Conservation (phyloP, 192 early-diverging fungal species). For the Umbelopsis sp. region DNA sequence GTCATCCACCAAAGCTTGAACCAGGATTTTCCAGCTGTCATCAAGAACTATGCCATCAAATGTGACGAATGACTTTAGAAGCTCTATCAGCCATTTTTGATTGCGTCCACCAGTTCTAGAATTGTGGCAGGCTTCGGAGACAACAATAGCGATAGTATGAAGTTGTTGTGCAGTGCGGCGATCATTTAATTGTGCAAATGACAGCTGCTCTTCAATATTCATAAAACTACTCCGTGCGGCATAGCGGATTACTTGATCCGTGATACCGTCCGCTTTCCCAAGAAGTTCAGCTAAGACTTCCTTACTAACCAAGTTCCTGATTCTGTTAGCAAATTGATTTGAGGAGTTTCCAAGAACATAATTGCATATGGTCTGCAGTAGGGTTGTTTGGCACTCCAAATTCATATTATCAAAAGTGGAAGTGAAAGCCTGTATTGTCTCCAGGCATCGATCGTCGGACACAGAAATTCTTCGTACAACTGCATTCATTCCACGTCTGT, state of each 20-base stretch:
- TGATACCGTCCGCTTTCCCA: no score
- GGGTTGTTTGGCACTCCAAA: not conserved
- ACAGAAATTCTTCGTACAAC: slow-evolving; percentile 46
- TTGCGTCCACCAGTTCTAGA: not conserved
- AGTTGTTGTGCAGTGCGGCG: not conserved
- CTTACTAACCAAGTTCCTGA: not conserved
- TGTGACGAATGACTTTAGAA: not conserved
- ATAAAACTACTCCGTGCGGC: not conserved
- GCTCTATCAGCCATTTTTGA: not conserved
- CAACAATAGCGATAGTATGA: not conserved
- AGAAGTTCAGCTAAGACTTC: not conserved
- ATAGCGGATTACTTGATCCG: not conserved
- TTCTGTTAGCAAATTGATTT: not conserved
- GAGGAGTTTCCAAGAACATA: not conserved
- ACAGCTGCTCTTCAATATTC: not conserved
- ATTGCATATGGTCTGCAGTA: not conserved
- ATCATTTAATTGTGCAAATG: not conserved
- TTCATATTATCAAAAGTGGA: not conserved
- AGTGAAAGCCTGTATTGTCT: slow-evolving; percentile 4
- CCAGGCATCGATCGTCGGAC: slow-evolving; percentile 31
- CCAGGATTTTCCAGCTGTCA: not conserved
- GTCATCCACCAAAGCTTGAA: not conserved
- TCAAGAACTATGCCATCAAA: not conserved
- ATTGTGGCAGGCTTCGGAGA: not conserved
- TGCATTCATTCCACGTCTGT: slow-evolving; percentile 50